Base-by-base conservation (phyloP, 2,329 filamentous ascomycete species). In the Nigrograna mackinnonii region DNA sequence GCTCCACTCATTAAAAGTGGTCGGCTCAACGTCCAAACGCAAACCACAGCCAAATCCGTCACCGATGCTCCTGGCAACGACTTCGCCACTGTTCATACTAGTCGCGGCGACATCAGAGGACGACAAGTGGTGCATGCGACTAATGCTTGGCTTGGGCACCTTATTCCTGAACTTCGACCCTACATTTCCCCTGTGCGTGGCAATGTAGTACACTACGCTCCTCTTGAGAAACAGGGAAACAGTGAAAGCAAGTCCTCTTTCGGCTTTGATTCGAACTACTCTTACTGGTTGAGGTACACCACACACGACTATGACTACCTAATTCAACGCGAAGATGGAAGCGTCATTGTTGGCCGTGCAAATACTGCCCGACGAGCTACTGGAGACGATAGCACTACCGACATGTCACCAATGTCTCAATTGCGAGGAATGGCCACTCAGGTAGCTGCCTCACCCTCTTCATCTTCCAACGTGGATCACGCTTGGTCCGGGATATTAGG, bases 151-250 rank as follows among this genome's bases (percentile, higher is more conserved):
- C 66, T 62, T 2, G 48, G 62, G 0, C 54, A 60, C 32, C 44
- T 68, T 1, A 43, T 64, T 7, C 38, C 39, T 3, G 18, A 74
- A 21, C 62, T 68, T 1, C 75, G 68, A 30, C 72, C 73, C 35
- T 39, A 57, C 11, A 69, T 73, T 31, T 67, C 71, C 0, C 70
- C 70, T 0, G 45, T 72, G 22, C 64, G 68, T 24, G 68, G 69
- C 24, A 28, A 28, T 28, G 24, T 28, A n/a, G 24, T 28, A 28
- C 24, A n/a, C 24, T 28, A 28, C 24, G 24, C 9, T 9, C 9
- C 24, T 9, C 9, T 9, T 9, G 9, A 9, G n/a, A 28, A 28
- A 28, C n/a, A n/a, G n/a, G n/a, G n/a, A n/a, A n/a, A n/a, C n/a
- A n/a, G n/a, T n/a, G n/a, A n/a, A n/a, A n/a, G 24, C 9, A 28